These are phyloP conservation scores for Xylaria palmicola DNA, from an alignment of 495 filamentous ascomycete genomes.

Conservation along the genomic window DNA sequence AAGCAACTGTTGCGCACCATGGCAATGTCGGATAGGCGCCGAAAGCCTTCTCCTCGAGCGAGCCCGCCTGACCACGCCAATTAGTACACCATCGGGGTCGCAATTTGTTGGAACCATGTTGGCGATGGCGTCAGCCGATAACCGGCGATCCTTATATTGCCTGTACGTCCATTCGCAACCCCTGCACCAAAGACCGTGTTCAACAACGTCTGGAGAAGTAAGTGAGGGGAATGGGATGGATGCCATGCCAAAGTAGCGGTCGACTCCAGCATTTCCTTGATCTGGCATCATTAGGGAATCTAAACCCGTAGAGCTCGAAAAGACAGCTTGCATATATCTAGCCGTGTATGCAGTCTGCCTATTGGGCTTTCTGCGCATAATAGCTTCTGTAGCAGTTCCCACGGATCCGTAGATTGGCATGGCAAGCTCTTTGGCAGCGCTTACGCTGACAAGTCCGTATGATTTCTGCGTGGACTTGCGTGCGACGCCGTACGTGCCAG, in stretches of 20 bases:
- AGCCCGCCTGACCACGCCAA: slow-evolving; percentile 9
- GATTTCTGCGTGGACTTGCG: background rate
- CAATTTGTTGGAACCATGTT: slow-evolving; percentile 9
- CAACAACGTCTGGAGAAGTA: background rate
- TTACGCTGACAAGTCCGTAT: slow-evolving; percentile 4
- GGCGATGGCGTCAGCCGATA: slow-evolving; percentile 2
- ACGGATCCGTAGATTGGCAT: background rate
- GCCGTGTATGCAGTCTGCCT: background rate
- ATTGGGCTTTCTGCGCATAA: background rate
- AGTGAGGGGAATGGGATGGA: slow-evolving; percentile 13
- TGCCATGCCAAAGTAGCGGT: slow-evolving; percentile 10
- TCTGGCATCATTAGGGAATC: slow-evolving; percentile 1
- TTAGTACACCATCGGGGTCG: slow-evolving; percentile 2
- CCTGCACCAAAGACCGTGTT: slow-evolving; percentile 15
- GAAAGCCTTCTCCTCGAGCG: background rate
- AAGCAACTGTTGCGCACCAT: slow-evolving; percentile 13
- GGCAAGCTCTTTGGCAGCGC: slow-evolving; percentile 1
- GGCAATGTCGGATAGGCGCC: slow-evolving; percentile 9
- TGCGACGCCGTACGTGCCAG: background rate
- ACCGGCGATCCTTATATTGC: background rate
- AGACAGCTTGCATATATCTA: background rate
- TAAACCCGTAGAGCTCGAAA: background rate
- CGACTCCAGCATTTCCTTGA: background rate
- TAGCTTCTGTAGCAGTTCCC: background rate
- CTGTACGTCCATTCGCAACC: slow-evolving; percentile 3